phyloP scores from a whole-genome alignment of 2,329 filamentous ascomycete genomes.

The Trichoderma breve region DNA sequence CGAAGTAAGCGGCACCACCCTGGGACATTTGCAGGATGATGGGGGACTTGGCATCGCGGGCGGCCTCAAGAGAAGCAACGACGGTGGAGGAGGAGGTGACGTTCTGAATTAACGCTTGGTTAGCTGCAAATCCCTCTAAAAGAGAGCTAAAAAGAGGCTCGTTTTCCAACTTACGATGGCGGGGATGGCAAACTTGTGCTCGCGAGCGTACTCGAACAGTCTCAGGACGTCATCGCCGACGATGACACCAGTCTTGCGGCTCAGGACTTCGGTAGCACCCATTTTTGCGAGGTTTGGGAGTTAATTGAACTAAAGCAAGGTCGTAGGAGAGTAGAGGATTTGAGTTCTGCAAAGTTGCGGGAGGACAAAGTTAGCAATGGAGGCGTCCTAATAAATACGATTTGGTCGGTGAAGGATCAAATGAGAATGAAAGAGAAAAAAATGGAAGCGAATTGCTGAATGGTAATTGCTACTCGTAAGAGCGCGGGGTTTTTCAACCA shows the following conservation, averaged over 20 bases:
- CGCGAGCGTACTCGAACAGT: conserved; percentile 87
- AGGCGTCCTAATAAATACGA: neutral
- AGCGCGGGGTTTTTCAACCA: conserved; percentile 19
- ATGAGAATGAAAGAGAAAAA: conserved; percentile 1
- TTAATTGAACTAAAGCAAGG: neutral
- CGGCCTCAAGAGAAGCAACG: conserved; percentile 88
- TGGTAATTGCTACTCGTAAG: conserved; percentile 19
- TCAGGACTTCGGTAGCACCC: conserved; percentile 44
- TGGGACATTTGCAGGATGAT: conserved; percentile 93
- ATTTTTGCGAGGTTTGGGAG: conserved; percentile 34
- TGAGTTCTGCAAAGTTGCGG: neutral
- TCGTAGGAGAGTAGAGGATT: neutral
- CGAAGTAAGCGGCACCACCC: conserved; percentile 90
- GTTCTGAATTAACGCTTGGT: conserved; percentile 49
- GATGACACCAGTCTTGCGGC: conserved; percentile 54
- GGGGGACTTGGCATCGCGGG: conserved; percentile 84
- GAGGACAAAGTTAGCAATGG: neutral
- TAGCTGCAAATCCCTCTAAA: neutral
- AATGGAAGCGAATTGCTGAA: neutral
- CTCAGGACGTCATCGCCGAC: conserved; percentile 53
- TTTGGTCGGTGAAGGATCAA: conserved; percentile 6
- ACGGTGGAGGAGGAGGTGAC: conserved; percentile 82
- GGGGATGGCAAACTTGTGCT: conserved; percentile 85
- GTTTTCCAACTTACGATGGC: conserved; percentile 56
- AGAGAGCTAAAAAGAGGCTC: too few species aligned